Base-by-base conservation (phyloP, 2,329 filamentous ascomycete species). In the Fusarium secorum region DNA sequence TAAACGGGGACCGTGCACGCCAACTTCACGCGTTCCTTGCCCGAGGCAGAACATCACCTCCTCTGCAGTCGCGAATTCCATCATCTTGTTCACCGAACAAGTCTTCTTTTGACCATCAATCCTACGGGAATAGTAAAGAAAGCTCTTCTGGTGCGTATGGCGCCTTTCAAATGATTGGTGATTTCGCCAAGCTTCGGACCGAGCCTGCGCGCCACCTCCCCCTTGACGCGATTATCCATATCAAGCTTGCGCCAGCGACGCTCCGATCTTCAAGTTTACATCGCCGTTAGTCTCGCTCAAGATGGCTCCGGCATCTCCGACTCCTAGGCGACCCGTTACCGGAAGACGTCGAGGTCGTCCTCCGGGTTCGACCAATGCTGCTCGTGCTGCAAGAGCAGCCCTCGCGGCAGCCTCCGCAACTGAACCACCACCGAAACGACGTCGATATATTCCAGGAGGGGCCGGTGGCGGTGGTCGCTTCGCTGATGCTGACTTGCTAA, bases 391-490 rank as follows among this genome's bases (percentile, higher is more conserved):
- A 41, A 79, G 82, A 64, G 78, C 79, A 54, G 80, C 78, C 33
- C 70, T 77, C 41, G 76, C 78, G 30, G 75, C 77, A 22, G 78
- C 76, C 22, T 69, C 76, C 48, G 76, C 80, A 44, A 84, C 85
- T 51, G 90, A 92, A 72, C 90, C 90, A 30, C 90, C 91, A 17
- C 85, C 85, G 2, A 94, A 94, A 82, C 89, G 88, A 78, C 87
- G 90, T 73, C 88, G 89, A 81, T 98, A 97, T 82, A 88, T 97
- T 51, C 93, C 95, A 36, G 94, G 94, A 51, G 94, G 94, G 6
- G 91, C 93, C 63, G 94, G 93, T 41, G 94, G 94, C 48, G 94
- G 94, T 63, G 94, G 94, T 24, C 86, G 94, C 78, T 97, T 94
- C 79, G 85, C 96, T 38, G 93, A 97, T 74, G 86, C 91, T 60